Percentiles rank a stretch among this genome's conserved stretches.
Evolutionary conservation across 352 stramenopile species (phyloP).

Genomic region (Globisporangium paddicum): DNA sequence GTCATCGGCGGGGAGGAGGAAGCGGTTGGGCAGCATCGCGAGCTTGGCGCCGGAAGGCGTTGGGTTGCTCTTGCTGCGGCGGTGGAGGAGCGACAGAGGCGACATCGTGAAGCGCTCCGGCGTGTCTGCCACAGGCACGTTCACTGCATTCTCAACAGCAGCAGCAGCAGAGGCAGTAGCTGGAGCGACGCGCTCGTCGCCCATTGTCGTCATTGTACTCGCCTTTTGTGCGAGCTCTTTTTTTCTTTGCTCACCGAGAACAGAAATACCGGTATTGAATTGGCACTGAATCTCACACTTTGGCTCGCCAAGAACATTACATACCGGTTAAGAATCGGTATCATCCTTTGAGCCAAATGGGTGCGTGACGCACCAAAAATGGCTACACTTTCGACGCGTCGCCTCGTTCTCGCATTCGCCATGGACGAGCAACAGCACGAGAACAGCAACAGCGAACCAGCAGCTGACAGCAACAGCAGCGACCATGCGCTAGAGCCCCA

Average conservation of each 20-base stretch:
- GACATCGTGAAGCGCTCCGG: background rate
- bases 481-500: background rate
- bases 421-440: background rate
- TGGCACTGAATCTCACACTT: no score
- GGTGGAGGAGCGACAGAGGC: constrained; percentile 1
- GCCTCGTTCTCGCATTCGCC: background rate
- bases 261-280: background rate
- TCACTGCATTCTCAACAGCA: background rate
- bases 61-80: constrained; percentile 9
- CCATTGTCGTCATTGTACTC: background rate
- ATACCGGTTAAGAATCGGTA: no score
- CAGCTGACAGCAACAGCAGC: background rate
- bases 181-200: background rate
- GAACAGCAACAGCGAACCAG: background rate
- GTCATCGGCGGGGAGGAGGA: background rate
- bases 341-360: no score
- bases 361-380: no score
- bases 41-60: background rate
- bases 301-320: no score
- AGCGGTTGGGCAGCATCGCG: constrained; percentile 8
- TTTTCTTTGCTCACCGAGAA: background rate
- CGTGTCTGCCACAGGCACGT: background rate
- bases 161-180: background rate
- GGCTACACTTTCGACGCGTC: background rate
- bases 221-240: no score